Base-by-base conservation (phyloP, 192 early-diverging fungal species). In the Lunasporangiospora selenospora region DNA sequence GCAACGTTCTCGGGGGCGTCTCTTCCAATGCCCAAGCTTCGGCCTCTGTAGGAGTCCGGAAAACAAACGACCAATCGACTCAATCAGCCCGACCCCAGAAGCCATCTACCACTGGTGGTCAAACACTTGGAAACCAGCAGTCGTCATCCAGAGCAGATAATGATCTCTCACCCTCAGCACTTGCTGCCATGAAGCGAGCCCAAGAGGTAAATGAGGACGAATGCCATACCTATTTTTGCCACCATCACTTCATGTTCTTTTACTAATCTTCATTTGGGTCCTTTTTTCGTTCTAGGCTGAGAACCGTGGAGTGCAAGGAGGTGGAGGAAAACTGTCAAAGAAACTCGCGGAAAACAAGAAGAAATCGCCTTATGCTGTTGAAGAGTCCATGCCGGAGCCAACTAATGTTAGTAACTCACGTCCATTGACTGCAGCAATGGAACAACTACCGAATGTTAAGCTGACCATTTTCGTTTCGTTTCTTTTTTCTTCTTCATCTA, bases 171-270 rank as follows among this genome's bases (percentile, higher is more conserved):
- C 48, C 60, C 11, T 73, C 69, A 46, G 69, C 69, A 9, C 48
- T 73, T 29, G 69, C 69, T 26, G 69, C 69, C 3, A 59, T 63
- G 32, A 73, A 63, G 42, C 59, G 69, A 10, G 69, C 69, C 12
- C 60, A 73, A 39, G 69, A 53, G 34, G 69, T 73, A 63, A 42
- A n/a, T n/a, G n/a, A n/a, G n/a, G n/a, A n/a, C n/a, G 57, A 13
- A 23, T 16, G 27, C 10, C 41, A 15, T 7, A 18, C 16, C 9
- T 41, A 2, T 42, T 24, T 9, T 29, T 3, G 11, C n/a, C 11
- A 11, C 23, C 8, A 11, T 6, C 15, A 6, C 24, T 26, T 21
- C 10, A 9, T 2, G 34, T 9, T 4, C 16, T 43, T 34, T 0
- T 39, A 0, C 16, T 31, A 23, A 2, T 36, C 38, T 6, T 53